phyloP scores from a whole-genome alignment of 2,329 filamentous ascomycete species.

The Fusarium sp. region DNA sequence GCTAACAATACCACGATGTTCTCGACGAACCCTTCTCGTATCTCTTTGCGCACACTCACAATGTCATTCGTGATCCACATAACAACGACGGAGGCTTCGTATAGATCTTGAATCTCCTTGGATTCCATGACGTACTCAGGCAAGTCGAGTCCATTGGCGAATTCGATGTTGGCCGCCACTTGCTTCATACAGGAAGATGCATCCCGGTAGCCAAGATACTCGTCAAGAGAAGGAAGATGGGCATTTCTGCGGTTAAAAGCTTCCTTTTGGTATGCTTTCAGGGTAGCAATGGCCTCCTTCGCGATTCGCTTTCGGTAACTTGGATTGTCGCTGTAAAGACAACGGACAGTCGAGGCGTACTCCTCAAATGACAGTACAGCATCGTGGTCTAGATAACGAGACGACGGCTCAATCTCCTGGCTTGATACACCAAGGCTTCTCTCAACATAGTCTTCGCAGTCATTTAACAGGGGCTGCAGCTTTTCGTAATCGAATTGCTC shows the following conservation, averaged over 20 bases:
- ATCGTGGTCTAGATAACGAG: background rate
- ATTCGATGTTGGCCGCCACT: background rate
- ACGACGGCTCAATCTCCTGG: background rate
- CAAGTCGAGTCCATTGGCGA: background rate
- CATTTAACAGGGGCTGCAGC: background rate
- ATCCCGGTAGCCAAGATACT: background rate
- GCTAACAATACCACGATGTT: background rate
- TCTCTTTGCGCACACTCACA: background rate
- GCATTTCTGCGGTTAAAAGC: background rate
- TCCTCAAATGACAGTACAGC: background rate
- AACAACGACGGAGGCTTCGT: background rate
- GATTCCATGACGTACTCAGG: background rate
- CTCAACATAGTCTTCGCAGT: background rate
- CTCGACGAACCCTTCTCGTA: background rate
- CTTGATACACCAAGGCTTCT: background rate
- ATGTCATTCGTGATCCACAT: background rate
- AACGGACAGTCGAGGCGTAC: background rate
- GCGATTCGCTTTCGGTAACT: background rate
- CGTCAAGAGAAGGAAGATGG: background rate
- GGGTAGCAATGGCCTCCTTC: background rate
- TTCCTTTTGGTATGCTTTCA: background rate
- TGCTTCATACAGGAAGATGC: background rate
- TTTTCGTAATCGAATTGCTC: background rate
- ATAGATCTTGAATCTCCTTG: background rate
- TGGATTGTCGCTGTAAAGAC: background rate